Evolutionary conservation across 2,329 filamentous ascomycete species (phyloP), one percentile per base, ranked within the genome.

Genomic region (Colletotrichum tabaci): DNA sequence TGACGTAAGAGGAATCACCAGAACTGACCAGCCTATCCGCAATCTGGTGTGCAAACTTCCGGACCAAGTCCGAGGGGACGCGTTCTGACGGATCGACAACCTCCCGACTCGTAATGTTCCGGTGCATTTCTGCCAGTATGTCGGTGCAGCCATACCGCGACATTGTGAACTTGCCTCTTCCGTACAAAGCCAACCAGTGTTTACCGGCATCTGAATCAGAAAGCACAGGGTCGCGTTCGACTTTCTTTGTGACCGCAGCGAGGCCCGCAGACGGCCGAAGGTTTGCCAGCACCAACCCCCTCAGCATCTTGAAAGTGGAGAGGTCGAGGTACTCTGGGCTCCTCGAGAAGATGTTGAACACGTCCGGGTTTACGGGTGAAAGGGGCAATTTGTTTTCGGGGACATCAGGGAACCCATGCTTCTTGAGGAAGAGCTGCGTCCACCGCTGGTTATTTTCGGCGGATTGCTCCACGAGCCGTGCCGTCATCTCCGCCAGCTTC

Each of bases 371-470:
- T 10, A 66, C 40, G 2, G 61, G 53, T 8, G 35, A 13, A 1
- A 40, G 12, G 7, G 49, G 42, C 0, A 67, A 3, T 4, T 15
- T 30, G 12, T 61, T 44, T 3, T 23, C 63, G 1, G 21, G 7
- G 5, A 21, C 30, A 1, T 57, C 21, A 13, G 18, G 6, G 26
- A 71, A 67, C 15, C 35, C 23, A 16, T 67, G 15, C 23, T 38
- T 67, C 42, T 57, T 52, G 23, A 67, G 42, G 42, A 67, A 71
- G 26, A 61, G 7, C 4, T 56, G 35, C 3, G 30, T 18, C 63
- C 63, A 67, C n/a, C 50, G 42, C 12, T 49, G 30, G 42, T 71
- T 49, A 26, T 62, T 71, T 10, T 66, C n/a, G 6, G 56, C 50
- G 3, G 57, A 67, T 8, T 58, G n/a, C 23, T 44, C n/a, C 16